Base-by-base conservation (phyloP, 306 rosid genomes). In the Prosopis cineraria region DNA sequence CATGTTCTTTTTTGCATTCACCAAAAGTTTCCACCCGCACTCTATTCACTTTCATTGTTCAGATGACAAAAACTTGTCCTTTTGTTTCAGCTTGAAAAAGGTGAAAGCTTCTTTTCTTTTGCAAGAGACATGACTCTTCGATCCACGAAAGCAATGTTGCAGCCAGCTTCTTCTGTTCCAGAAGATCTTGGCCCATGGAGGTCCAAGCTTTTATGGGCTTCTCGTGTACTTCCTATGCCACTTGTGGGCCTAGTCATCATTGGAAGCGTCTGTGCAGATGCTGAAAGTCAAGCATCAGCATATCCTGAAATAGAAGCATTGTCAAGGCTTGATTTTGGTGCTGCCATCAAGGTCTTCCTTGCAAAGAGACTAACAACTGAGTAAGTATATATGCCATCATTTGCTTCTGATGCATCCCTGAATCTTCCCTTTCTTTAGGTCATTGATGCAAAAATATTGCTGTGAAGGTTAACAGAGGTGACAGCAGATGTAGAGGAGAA, bases 201-300 rank as follows among this genome's bases (percentile, higher is more conserved):
- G 82, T 89, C 98, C 39, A 95, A 93, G 84, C 98, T 95, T 85
- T 81, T 88, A 65, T 91, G 98, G 98, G 98, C 98, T 19, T 90
- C 98, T 13, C 95, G 94, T 41, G 92, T 91, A 63, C 98, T 95
- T 82, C 98, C 98, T 25, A 95, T 95, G 98, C 98, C 98, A 17
- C 96, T 95, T 12, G 89, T 95, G 47, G 98, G 98, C 75, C 93
- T 92, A 60, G 83, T 95, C 59, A 85, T 95, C 60, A 95, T 95
- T 52, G 95, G 88, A 53, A 66, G 93, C 43, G 85, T 95, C 47
- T 92, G 98, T 84, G 89, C 93, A 27, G 96, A 95, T 65, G 81
- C 58, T 0, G 96, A 87, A 70, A 93, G 76, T 79, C 89, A 78
- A 82, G 82, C 89, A 68, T 89, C 97, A 29, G 89, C 91, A 67